phyloP scores from a whole-genome alignment of 1,284 basidiomycete genomes.

The Fistulinella cinereoalba region DNA sequence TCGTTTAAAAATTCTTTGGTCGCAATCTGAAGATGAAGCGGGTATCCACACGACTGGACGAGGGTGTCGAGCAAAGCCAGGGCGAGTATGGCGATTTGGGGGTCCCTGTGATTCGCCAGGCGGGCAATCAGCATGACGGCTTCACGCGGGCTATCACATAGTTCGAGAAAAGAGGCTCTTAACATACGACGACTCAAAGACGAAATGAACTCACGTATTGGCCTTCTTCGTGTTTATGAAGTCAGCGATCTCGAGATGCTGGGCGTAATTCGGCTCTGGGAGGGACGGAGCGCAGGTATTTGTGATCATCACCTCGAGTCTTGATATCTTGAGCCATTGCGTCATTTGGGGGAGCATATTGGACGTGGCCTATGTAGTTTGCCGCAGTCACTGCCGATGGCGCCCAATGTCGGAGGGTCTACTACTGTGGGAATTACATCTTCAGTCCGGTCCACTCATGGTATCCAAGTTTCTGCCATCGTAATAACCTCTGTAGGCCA shows the following conservation, averaged over 20 bases:
- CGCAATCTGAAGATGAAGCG: conserved; percentile 95
- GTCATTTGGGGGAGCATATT: conserved; percentile 27
- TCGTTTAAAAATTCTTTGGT: conserved; percentile 99
- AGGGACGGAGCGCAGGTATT: conserved; percentile 88
- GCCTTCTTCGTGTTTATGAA: conserved; percentile 95
- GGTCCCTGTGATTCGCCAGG: conserved; percentile 85
- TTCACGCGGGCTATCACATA: conserved; percentile 70
- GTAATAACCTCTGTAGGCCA: too few species aligned
- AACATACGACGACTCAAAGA: not conserved
- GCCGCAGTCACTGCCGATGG: not conserved
- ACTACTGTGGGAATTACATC: too few species aligned
- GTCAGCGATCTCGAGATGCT: conserved; percentile 92
- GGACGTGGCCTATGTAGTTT: not conserved
- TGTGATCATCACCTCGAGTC: conserved; percentile 68
- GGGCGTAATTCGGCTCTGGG: conserved; percentile 86
- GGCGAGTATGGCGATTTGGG: conserved; percentile 84
- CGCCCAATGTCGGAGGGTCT: too few species aligned
- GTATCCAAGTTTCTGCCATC: too few species aligned
- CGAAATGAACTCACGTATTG: conserved; percentile 71
- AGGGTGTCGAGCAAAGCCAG: conserved; percentile 88
- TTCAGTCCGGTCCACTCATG: too few species aligned
- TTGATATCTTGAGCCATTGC: conserved; percentile 49
- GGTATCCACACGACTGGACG: conserved; percentile 94
- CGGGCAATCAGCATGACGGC: conserved; percentile 82
- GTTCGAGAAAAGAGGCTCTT: not conserved